A percentile compares a stretch with the other conserved stretches of the same genome.
Conservation (phyloP, 2,329 filamentous ascomycete genomes). For the Hymenoscyphus fraxineus region DNA sequence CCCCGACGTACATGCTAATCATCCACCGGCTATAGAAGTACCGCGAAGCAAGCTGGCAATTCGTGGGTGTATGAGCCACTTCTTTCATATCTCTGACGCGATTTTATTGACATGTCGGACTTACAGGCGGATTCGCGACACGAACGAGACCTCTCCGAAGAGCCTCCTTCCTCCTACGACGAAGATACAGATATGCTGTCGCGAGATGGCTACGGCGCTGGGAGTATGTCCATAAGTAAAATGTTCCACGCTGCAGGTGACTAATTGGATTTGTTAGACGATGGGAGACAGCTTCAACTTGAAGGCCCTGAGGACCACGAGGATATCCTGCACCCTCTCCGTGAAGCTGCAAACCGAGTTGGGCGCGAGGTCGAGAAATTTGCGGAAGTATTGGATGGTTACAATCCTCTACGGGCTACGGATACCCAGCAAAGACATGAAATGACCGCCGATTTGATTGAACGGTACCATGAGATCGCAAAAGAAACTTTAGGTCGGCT, state of each 20-base stretch:
- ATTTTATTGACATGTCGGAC: slow-evolving; percentile 3
- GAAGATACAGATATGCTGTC: slow-evolving; percentile 37
- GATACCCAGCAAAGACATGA: slow-evolving; percentile 53
- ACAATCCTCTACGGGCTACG: slow-evolving; percentile 51
- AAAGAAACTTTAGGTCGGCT: slow-evolving; percentile 43
- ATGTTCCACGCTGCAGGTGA: background rate
- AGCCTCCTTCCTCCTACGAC: slow-evolving; percentile 32
- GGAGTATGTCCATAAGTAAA: slow-evolving; percentile 22
- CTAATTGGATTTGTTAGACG: slow-evolving; percentile 15
- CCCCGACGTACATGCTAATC: slow-evolving; percentile 18
- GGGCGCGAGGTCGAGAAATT: slow-evolving; percentile 84
- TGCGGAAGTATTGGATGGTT: slow-evolving; percentile 76
- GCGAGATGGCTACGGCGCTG: slow-evolving; percentile 28
- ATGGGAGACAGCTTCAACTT: slow-evolving; percentile 27
- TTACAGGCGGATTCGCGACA: slow-evolving; percentile 27
- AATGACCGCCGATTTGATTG: slow-evolving; percentile 64
- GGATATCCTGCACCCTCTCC: slow-evolving; percentile 54
- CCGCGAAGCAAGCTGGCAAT: slow-evolving; percentile 34
- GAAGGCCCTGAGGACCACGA: slow-evolving; percentile 40
- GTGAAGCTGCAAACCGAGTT: slow-evolving; percentile 63
- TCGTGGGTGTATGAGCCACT: slow-evolving; percentile 27
- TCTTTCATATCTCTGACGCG: background rate
- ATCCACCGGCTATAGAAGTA: slow-evolving; percentile 23
- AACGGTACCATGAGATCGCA: slow-evolving; percentile 59
- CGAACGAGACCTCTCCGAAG: slow-evolving; percentile 32